Evolutionary conservation across 73 alveolate genomes (phyloP).

Genomic region (Paramecium pentaurelia): DNA sequence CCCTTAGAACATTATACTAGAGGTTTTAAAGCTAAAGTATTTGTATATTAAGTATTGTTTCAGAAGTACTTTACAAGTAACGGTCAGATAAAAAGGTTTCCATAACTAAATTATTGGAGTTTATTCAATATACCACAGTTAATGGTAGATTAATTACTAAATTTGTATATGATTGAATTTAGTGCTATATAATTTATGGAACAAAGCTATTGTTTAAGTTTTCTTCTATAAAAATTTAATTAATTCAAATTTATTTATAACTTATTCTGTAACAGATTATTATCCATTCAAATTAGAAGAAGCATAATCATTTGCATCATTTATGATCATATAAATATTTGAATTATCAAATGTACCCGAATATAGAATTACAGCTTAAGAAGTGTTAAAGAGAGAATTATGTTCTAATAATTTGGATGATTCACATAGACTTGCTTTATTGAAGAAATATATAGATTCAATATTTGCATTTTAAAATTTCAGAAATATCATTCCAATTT

Average conservation of each 20-base stretch:
- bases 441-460: not conserved
- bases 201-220: too few species aligned
- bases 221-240: too few species aligned
- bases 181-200: too few species aligned
- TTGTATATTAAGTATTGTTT: not conserved
- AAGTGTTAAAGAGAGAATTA: constrained; percentile 17
- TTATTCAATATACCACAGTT: too few species aligned
- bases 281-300: constrained; percentile 46
- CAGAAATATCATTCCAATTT: not conserved
- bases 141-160: too few species aligned
- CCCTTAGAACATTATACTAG: constrained; percentile 67
- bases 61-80: constrained; percentile 20
- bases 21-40: constrained; percentile 65
- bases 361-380: constrained; percentile 48
- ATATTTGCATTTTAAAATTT: not conserved
- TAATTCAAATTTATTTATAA: too few species aligned
- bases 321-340: too few species aligned
- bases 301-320: constrained; percentile 43
- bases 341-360: too few species aligned
- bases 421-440: not conserved
- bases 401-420: not conserved
- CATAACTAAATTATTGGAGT: constrained; percentile 44
- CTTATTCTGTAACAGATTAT: constrained; percentile 47
- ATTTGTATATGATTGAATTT: too few species aligned
- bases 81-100: constrained; percentile 50